These are phyloP conservation scores for Metarhizium brunneum DNA, from an alignment of 2,329 filamentous ascomycete genomes.

Conservation along the genomic window DNA sequence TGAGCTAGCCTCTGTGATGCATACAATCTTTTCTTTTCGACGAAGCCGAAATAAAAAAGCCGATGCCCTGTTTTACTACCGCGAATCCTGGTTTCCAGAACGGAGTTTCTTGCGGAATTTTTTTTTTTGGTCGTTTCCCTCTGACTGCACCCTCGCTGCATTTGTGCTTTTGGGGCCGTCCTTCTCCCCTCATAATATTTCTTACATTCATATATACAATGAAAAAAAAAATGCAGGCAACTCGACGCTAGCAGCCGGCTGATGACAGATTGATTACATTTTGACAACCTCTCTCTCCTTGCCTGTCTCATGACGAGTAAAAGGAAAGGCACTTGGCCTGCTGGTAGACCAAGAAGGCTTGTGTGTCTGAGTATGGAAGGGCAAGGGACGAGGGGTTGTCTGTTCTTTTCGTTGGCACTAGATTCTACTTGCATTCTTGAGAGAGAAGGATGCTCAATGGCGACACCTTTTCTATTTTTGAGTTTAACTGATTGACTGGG, in stretches of 20 bases:
- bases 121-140: not conserved
- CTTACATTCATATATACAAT: not conserved
- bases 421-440: not conserved
- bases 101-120: not conserved
- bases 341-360: too few relatives aligned
- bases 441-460: too few relatives aligned
- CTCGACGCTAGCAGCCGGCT: too few relatives aligned
- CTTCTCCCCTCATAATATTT: not conserved
- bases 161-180: not conserved
- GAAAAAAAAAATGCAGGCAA: too few relatives aligned
- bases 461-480: too few relatives aligned
- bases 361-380: not conserved
- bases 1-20: not conserved
- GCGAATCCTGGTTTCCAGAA: not conserved
- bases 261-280: too few relatives aligned
- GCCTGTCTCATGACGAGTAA: too few relatives aligned
- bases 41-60: not conserved
- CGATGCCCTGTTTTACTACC: not conserved
- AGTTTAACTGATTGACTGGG: not conserved
- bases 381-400: not conserved
- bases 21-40: not conserved
- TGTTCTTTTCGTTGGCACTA: not conserved
- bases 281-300: too few relatives aligned
- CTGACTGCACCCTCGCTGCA: not conserved
- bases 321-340: too few relatives aligned